Percentiles rank a stretch among this genome's conserved stretches.
Evolutionary conservation across 176 grass and related monocot genomes (phyloP).

Genomic region (Triticum turgidum): DNA sequence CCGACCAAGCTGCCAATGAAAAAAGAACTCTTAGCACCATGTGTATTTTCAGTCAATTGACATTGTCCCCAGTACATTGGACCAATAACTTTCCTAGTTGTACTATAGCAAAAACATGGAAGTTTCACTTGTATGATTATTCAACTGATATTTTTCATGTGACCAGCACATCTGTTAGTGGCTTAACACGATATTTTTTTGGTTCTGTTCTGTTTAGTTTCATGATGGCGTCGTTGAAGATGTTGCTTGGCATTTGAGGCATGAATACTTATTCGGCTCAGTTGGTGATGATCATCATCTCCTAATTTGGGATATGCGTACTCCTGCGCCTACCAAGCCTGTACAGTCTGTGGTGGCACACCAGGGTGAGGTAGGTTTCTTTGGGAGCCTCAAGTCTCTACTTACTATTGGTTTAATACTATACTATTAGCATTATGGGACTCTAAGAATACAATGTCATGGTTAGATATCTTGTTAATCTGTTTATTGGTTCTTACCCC

Average conservation of each 20-base stretch:
- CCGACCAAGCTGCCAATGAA: background rate
- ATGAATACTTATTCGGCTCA: constrained; percentile 92
- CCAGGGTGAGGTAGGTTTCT: constrained; percentile 81
- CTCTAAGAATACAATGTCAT: constrained; percentile 9
- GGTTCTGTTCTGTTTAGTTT: constrained; percentile 49
- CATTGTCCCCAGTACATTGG: background rate
- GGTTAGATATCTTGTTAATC: background rate
- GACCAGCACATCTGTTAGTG: background rate
- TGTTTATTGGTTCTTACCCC: constrained; percentile 1
- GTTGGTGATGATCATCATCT: constrained; percentile 84
- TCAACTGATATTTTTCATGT: background rate
- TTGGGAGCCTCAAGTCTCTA: constrained; percentile 17
- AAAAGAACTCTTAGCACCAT: background rate
- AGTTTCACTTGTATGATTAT: background rate
- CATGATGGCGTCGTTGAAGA: constrained; percentile 98
- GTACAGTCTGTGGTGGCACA: constrained; percentile 83
- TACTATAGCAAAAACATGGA: background rate
- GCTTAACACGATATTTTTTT: constrained; percentile 17
- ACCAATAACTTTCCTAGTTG: background rate
- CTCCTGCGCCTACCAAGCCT: constrained; percentile 56
- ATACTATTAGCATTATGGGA: background rate
- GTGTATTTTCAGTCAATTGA: background rate
- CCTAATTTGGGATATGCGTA: constrained; percentile 79
- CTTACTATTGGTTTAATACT: background rate
- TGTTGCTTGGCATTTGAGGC: constrained; percentile 96